phyloP scores from a whole-genome alignment of 805 yeast genomes.

The Wickerhamiella spandovensis region DNA sequence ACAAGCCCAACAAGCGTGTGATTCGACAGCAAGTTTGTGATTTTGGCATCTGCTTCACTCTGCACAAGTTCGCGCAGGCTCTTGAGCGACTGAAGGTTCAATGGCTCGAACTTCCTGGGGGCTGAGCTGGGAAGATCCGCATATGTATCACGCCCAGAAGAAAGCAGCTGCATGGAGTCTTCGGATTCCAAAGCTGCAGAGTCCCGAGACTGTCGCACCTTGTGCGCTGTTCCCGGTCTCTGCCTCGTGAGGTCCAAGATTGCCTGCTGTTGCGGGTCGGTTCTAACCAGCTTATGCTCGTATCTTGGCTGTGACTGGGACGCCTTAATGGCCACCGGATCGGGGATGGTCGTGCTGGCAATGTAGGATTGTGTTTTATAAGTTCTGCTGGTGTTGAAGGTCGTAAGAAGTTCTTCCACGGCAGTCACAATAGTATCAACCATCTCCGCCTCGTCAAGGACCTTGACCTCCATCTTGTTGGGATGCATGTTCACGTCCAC shows the following conservation, averaged over 20 bases:
- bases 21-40: constrained; percentile 57
- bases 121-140: not conserved
- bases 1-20: constrained; percentile 72
- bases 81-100: constrained; percentile 25
- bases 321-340: not conserved
- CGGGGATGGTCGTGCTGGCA: constrained; percentile 29
- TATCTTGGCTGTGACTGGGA: constrained; percentile 19
- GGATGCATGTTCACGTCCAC: constrained; percentile 95
- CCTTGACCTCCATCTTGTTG: constrained; percentile 82
- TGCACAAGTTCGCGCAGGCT: constrained; percentile 42
- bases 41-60: constrained; percentile 31
- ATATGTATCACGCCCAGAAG: not conserved
- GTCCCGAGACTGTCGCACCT: not conserved
- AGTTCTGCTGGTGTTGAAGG: constrained; percentile 52
- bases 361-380: constrained; percentile 42
- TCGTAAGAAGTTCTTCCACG: constrained; percentile 38
- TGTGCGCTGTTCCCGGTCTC: not conserved
- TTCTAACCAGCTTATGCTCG: constrained; percentile 58
- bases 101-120: not conserved
- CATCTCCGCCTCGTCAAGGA: constrained; percentile 76
- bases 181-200: not conserved
- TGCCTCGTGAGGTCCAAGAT: constrained; percentile 27
- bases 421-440: constrained; percentile 41
- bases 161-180: not conserved
- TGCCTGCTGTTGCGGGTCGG: constrained; percentile 52